Conservation (phyloP, 169 alveolate species). For the Plasmodium yoelii region DNA sequence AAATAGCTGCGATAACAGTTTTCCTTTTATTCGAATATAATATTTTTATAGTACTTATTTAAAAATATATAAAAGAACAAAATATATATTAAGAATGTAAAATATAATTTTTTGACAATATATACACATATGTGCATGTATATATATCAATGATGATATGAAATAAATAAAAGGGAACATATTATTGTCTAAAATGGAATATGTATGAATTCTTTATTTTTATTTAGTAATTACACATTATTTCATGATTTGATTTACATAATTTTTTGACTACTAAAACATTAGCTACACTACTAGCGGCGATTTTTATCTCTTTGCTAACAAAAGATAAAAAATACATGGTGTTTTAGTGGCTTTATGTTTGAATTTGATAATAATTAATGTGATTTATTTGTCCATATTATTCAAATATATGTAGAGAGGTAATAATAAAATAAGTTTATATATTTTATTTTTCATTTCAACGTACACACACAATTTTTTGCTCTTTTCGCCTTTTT, state of each 20-base stretch:
- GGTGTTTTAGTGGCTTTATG: background rate
- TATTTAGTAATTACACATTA: background rate
- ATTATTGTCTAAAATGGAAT: background rate
- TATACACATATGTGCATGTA: conserved; percentile 2
- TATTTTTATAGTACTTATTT: too few species aligned
- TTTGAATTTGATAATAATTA: background rate
- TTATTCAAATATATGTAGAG: too few species aligned
- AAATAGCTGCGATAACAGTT: too few species aligned
- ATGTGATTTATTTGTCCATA: too few species aligned
- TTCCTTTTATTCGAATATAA: too few species aligned
- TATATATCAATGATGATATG: background rate
- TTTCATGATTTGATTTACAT: background rate
- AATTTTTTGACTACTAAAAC: too few species aligned
- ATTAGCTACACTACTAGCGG: too few species aligned
- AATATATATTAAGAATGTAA: too few species aligned
- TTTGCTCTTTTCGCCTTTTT: background rate
- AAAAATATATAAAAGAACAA: too few species aligned
- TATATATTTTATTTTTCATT: background rate
- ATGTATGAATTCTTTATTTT: background rate
- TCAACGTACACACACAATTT: background rate
- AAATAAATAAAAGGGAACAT: conserved; percentile 4
- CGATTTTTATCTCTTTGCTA: background rate
- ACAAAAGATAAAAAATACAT: background rate
- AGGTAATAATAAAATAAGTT: background rate
- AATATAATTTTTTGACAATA: background rate